Conservation (phyloP, 2,329 filamentous ascomycete species). For the Sarocladiaceae sp. region DNA sequence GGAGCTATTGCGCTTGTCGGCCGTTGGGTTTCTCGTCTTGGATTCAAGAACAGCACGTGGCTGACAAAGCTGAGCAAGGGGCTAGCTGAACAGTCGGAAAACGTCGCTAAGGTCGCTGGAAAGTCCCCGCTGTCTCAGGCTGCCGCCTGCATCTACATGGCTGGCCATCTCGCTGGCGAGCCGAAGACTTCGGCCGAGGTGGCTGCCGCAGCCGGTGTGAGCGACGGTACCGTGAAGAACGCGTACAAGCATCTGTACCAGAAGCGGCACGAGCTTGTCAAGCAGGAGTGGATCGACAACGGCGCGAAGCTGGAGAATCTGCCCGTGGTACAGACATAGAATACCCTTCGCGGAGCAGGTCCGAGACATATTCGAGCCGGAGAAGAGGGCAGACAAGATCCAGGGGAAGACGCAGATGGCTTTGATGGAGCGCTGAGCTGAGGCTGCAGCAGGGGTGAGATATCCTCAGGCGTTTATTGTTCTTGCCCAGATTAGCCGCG, state of each 20-base stretch:
- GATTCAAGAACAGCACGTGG: constrained; percentile 47
- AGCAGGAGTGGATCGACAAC: constrained; percentile 65
- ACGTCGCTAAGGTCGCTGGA: constrained; percentile 76
- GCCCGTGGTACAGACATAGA: constrained; percentile 4
- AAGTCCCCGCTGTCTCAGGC: constrained; percentile 91
- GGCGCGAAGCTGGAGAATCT: constrained; percentile 57
- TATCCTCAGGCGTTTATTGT: too few relatives aligned
- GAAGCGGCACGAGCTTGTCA: constrained; percentile 67
- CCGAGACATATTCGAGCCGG: too few relatives aligned
- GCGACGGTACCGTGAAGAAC: constrained; percentile 93
- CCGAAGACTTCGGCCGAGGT: constrained; percentile 81
- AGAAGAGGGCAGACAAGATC: too few relatives aligned
- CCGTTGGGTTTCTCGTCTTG: constrained; percentile 82
- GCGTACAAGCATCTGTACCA: constrained; percentile 85
- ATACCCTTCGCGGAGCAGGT: neutral
- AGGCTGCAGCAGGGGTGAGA: too few relatives aligned
- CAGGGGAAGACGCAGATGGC: too few relatives aligned
- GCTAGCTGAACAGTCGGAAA: constrained; percentile 71
- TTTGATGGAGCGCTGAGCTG: too few relatives aligned
- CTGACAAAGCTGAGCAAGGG: constrained; percentile 69
- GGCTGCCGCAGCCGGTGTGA: constrained; percentile 76
- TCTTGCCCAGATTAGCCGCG: too few relatives aligned
- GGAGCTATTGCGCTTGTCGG: constrained; percentile 78
- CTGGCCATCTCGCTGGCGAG: constrained; percentile 77
- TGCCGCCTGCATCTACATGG: constrained; percentile 95